Evolutionary conservation across 495 filamentous ascomycete species (phyloP).

Genomic region (Mycothermus thermophilus): DNA sequence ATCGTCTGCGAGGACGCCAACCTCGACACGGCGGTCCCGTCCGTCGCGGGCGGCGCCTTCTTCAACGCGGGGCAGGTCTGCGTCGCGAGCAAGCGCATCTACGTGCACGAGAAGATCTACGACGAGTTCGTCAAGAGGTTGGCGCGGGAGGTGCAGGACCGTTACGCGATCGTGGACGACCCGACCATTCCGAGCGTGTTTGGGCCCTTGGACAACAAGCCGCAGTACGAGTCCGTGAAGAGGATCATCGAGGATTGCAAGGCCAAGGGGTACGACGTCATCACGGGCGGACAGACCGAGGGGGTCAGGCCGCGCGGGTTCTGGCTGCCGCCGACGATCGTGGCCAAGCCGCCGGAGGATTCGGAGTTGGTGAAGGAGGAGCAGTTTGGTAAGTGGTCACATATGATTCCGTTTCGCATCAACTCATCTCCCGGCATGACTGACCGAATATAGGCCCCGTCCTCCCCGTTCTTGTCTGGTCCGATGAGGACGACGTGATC

Average conservation of each 20-base stretch:
- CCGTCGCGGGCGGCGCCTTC: slow-evolving; percentile 37
- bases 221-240: slow-evolving; percentile 44
- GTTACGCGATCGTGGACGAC: slow-evolving; percentile 35
- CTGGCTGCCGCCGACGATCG: slow-evolving; percentile 36
- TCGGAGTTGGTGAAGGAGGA: slow-evolving; percentile 32
- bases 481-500: slow-evolving; percentile 44
- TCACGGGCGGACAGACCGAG: slow-evolving; percentile 22
- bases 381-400: slow-evolving; percentile 30
- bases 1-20: slow-evolving; percentile 55
- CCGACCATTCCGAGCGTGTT: slow-evolving; percentile 29
- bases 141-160: slow-evolving; percentile 38
- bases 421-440: not conserved
- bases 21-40: slow-evolving; percentile 42
- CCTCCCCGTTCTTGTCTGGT: slow-evolving; percentile 42
- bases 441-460: slow-evolving; percentile 32
- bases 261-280: slow-evolving; percentile 30
- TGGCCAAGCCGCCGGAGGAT: slow-evolving; percentile 34
- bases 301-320: slow-evolving; percentile 24
- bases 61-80: slow-evolving; percentile 47
- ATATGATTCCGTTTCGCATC: not conserved
- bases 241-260: slow-evolving; percentile 30
- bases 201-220: slow-evolving; percentile 46
- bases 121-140: slow-evolving; percentile 43
- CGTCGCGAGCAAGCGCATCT: slow-evolving; percentile 46
- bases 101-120: slow-evolving; percentile 56